Evolutionary conservation across 192 early-diverging fungal genomes (phyloP).

Genomic region (Podila horticola): DNA sequence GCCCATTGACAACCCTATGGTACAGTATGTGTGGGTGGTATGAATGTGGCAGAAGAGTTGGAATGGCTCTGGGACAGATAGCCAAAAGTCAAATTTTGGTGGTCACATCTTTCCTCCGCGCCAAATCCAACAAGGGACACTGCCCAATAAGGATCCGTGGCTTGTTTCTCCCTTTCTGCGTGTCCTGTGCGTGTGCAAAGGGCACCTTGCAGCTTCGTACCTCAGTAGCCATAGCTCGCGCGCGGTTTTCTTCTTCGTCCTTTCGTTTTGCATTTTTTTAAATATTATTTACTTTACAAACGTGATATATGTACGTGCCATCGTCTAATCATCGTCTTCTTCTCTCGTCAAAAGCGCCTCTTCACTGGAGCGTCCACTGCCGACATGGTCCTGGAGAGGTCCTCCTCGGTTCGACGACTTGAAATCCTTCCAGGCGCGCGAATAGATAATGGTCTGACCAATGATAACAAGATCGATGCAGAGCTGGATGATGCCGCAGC

Average conservation of each 20-base stretch:
- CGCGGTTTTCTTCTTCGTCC: no score
- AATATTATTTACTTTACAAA: no score
- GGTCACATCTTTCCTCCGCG: no score
- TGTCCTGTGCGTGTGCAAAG: no score
- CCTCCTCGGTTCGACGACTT: neutral
- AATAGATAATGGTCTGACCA: constrained; percentile 60
- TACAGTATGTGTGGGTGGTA: neutral
- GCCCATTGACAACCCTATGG: constrained; percentile 5
- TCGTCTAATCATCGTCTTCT: neutral
- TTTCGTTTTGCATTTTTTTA: no score
- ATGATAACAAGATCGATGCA: constrained; percentile 62
- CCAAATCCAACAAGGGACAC: no score
- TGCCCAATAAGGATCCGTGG: no score
- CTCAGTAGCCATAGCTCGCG: no score
- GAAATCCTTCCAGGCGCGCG: constrained; percentile 35
- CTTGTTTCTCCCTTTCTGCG: no score
- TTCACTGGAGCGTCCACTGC: neutral
- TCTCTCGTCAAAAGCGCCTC: neutral
- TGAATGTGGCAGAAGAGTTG: neutral
- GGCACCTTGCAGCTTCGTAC: no score
- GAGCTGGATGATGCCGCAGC: constrained; percentile 66
- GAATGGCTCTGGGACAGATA: neutral
- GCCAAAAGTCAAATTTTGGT: neutral
- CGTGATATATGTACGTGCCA: neutral
- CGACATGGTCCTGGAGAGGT: neutral